These are phyloP conservation scores for Kwoniella botswanensis DNA, from an alignment of 768 basidiomycete species.

Conservation along the genomic window DNA sequence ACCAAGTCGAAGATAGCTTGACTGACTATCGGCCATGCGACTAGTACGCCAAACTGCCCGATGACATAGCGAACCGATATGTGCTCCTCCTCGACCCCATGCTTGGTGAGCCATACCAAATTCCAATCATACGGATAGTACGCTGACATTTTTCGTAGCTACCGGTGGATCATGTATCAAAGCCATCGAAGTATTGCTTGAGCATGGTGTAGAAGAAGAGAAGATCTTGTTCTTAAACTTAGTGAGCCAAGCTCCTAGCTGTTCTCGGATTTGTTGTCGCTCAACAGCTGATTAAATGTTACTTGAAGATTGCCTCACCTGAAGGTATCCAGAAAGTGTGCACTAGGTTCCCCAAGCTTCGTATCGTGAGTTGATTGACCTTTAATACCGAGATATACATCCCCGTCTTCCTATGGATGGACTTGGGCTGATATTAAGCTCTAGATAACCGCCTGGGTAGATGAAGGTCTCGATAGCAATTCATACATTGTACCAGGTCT, in stretches of 20 bases:
- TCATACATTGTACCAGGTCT: slow-evolving; percentile 90
- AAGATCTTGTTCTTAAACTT: slow-evolving; percentile 93
- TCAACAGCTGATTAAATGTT: not conserved
- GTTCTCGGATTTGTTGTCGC: not conserved
- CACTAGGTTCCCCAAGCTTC: slow-evolving; percentile 71
- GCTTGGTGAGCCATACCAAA: slow-evolving; percentile 69
- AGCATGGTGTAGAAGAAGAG: slow-evolving; percentile 90
- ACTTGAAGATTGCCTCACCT: slow-evolving; percentile 76
- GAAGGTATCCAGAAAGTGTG: slow-evolving; percentile 86
- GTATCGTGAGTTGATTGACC: slow-evolving; percentile 68
- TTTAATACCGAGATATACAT: not conserved
- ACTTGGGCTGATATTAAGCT: too few relatives aligned
- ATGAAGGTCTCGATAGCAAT: slow-evolving; percentile 86
- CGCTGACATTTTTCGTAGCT: slow-evolving; percentile 61
- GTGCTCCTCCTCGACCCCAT: slow-evolving; percentile 96
- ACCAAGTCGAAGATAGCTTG: not conserved
- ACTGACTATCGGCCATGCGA: slow-evolving; percentile 3
- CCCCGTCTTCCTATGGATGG: not conserved
- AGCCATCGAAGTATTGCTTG: slow-evolving; percentile 90
- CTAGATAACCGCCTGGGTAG: slow-evolving; percentile 94
- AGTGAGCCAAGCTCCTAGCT: slow-evolving; percentile 61
- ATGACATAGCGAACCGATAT: slow-evolving; percentile 88
- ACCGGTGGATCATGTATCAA: slow-evolving; percentile 98
- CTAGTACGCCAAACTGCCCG: slow-evolving; percentile 73
- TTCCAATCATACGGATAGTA: slow-evolving; percentile 4